Base-by-base conservation (phyloP, 768 basidiomycete genomes). In the Russula earlei region DNA sequence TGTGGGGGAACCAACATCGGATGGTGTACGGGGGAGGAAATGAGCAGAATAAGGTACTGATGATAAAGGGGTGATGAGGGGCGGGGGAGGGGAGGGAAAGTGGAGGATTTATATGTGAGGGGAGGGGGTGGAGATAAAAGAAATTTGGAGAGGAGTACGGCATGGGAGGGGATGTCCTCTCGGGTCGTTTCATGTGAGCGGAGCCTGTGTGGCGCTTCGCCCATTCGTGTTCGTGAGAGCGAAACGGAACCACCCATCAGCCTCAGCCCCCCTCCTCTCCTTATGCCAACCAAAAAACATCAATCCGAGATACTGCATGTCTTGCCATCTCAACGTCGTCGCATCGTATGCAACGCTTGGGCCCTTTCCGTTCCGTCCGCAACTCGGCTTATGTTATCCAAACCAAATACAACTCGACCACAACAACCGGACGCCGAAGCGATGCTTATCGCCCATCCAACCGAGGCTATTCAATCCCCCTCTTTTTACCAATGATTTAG, bases 1-100 rank as follows among this genome's bases (percentile, higher is more conserved):
- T 54, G 51, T 2, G 59, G 20, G 4, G 56, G 27, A 2, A 31
- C 51, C 8, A 58, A 44, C 59, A 60, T 60, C n/a, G 45, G 36
- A 3, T 4, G 25, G 12, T 6, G 4, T 5, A 2, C 24, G 4
- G 45, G 25, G 36, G 34, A 36, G 2, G 22, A n/a, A 9, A n/a
- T 31, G 51, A 34, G 15, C 4, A 7, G 36, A 7, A 38, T 37
- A 3, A 27, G 27, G 12, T 20, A n/a, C 11, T 14, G 56, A 20
- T 29, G 36, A 27, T 5, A 19, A 33, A 24, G 37, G 9, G 10
- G 42, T 14, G 29, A 24, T 24, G n/a, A 49, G 10, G 34, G 43
- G 22, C 15, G 47, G 37, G n/a, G 25, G 12, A 19, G 12, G 15
- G 12, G 48, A 11, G 37, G 11, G 12, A 9, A 4, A 2, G 9